A percentile compares a stretch with the other conserved stretches of the same genome.
phyloP scores from a whole-genome alignment of 495 filamentous ascomycete species.

The Aspergillus sparsus region DNA sequence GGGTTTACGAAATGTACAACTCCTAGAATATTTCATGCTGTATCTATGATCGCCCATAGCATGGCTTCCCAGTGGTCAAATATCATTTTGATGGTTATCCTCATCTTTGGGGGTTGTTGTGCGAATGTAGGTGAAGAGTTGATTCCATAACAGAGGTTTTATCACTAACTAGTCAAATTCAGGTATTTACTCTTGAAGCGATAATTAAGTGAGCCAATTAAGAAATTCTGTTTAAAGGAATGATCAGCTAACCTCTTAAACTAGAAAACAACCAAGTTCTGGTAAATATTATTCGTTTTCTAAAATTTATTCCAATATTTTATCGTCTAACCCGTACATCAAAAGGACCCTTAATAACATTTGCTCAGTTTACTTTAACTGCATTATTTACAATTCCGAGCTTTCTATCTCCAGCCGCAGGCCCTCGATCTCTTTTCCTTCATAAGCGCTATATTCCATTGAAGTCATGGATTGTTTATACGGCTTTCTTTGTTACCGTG shows the following conservation, averaged over 20 bases:
- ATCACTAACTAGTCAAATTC: slow-evolving; percentile 24
- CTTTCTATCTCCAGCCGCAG: slow-evolving; percentile 70
- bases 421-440: slow-evolving; percentile 63
- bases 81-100: slow-evolving; percentile 68
- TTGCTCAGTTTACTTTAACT: slow-evolving; percentile 89
- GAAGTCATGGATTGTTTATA: slow-evolving; percentile 81
- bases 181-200: slow-evolving; percentile 92
- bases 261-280: slow-evolving; percentile 40
- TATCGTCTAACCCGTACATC: slow-evolving; percentile 10
- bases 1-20: slow-evolving; percentile 17
- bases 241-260: slow-evolving; percentile 46
- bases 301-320: background rate
- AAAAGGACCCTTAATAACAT: slow-evolving; percentile 83
- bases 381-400: slow-evolving; percentile 65
- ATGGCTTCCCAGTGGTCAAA: slow-evolving; percentile 68
- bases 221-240: slow-evolving; percentile 35
- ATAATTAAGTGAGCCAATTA: slow-evolving; percentile 77
- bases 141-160: slow-evolving; percentile 15
- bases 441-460: slow-evolving; percentile 80
- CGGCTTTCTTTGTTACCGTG: slow-evolving; percentile 86
- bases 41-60: slow-evolving; percentile 43
- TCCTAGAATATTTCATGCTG: slow-evolving; percentile 34
- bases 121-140: slow-evolving; percentile 70
- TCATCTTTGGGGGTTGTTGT: slow-evolving; percentile 98
- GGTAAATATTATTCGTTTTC: slow-evolving; percentile 28